phyloP scores from a whole-genome alignment of 2,329 filamentous ascomycete species.

The Epichloe coenophiala region DNA sequence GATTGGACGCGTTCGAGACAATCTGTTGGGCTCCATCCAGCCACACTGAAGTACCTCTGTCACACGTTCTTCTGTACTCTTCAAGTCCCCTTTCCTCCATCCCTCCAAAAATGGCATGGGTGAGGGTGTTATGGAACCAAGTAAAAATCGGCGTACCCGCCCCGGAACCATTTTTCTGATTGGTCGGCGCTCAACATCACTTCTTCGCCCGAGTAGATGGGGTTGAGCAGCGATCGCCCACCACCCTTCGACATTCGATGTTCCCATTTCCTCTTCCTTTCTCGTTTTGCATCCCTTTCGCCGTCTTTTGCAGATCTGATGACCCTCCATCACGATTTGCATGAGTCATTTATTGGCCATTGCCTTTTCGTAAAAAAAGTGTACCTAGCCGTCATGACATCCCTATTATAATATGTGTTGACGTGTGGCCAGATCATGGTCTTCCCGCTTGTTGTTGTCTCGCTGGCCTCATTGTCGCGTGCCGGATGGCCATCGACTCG shows the following conservation, averaged over 20 bases:
- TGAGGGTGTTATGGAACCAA: conserved; percentile 8
- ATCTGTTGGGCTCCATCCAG: background rate
- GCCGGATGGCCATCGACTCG: conserved; percentile 13
- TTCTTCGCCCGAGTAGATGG: conserved; percentile 18
- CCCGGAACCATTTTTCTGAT: conserved; percentile 26
- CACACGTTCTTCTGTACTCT: background rate
- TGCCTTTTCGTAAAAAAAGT: background rate
- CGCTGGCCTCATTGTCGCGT: conserved; percentile 17
- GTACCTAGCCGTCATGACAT: too few species aligned
- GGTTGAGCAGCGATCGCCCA: conserved; percentile 10
- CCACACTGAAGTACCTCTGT: background rate
- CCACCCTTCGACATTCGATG: conserved; percentile 7
- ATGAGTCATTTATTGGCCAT: conserved; percentile 17
- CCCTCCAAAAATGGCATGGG: background rate
- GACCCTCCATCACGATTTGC: conserved; percentile 16
- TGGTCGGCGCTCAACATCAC: conserved; percentile 21
- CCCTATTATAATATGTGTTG: too few species aligned
- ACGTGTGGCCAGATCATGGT: background rate
- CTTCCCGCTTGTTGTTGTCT: background rate
- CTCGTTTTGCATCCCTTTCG: conserved; percentile 15
- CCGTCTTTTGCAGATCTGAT: background rate
- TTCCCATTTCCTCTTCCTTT: conserved; percentile 8
- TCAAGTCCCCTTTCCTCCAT: background rate
- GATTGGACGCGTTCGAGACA: too few species aligned
- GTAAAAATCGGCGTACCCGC: conserved; percentile 20